Evolutionary conservation across 768 basidiomycete genomes (phyloP).

Genomic region (Vararia minispora): DNA sequence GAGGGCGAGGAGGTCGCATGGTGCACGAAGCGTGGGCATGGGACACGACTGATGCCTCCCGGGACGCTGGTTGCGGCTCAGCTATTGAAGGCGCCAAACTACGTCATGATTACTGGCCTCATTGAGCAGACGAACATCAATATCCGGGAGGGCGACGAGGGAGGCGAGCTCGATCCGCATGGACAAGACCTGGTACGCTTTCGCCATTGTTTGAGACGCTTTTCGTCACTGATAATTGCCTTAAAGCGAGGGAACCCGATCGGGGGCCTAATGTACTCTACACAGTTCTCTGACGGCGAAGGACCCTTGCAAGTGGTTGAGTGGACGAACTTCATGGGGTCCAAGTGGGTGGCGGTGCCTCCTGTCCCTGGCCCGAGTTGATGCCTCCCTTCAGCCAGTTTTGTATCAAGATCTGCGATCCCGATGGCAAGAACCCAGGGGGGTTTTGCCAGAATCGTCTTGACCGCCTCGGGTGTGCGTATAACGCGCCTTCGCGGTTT

Average conservation of each 20-base stretch:
- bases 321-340: slow-evolving; percentile 15
- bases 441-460: slow-evolving; percentile 21
- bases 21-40: slow-evolving; percentile 47
- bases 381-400: slow-evolving; percentile 17
- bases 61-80: slow-evolving; percentile 58
- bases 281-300: slow-evolving; percentile 11
- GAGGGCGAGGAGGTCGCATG: slow-evolving; percentile 48
- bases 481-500: slow-evolving; percentile 26
- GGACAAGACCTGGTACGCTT: slow-evolving; percentile 16
- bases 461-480: slow-evolving; percentile 21
- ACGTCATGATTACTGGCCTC: slow-evolving; percentile 55
- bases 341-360: no score
- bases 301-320: slow-evolving; percentile 19
- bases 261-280: slow-evolving; percentile 20
- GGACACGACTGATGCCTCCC: slow-evolving; percentile 58
- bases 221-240: not conserved
- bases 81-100: slow-evolving; percentile 65
- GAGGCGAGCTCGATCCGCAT: slow-evolving; percentile 20
- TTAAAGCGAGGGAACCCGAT: slow-evolving; percentile 19
- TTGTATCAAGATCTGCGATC: slow-evolving; percentile 26
- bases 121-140: slow-evolving; percentile 52
- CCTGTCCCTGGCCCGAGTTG: not conserved
- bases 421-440: slow-evolving; percentile 14
- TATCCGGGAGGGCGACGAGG: no score
- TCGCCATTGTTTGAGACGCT: not conserved